Base-by-base conservation (phyloP, 345 rosid genomes). In the Anastatica hierochuntica region DNA sequence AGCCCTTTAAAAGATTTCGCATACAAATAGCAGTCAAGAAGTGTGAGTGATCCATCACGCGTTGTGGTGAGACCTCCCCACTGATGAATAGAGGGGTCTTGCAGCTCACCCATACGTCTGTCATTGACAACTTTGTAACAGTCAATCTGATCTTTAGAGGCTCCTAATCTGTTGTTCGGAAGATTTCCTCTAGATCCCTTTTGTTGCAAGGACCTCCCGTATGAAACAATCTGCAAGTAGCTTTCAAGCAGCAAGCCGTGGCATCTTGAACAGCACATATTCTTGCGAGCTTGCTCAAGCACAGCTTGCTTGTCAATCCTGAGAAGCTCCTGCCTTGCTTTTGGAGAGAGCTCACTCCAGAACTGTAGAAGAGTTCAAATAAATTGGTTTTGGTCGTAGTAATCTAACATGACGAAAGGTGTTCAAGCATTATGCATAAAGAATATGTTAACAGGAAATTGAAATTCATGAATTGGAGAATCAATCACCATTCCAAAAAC, bases 241-340 rank as follows among this genome's bases (percentile, higher is more conserved):
- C 82, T 88, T 68, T 92, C 94, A 0, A 83, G 95, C 27, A 92
- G 76, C 35, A 92, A 72, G 13, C 98, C 95, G 59, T 81, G 77
- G 70, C 98, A 92, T 73, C 95, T 78, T 14, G 98, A 92, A 48
- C 98, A 92, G 42, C 84, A 92, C 96, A 88, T 83, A 71, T 83
- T 81, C 78, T 84, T 92, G 29, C 96, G 94, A 68, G 95, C 96
- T 74, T 88, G 94, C 81, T 88, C 95, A 63, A 88, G 77, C 21
- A 92, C 66, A 34, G 81, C 70, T 60, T 88, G 98, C 70, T 88
- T 92, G 62, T 92, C 94, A 58, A 88, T 76, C 77, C 76, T 73
- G 42, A 92, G 73, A 13, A 92, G 88, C 71, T 79, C 75, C 51
- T 71, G 79, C 39, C 88, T 76, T 19, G 77, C 78, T 68, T 74